These are phyloP conservation scores for Pichia paraexigua DNA, from an alignment of 805 yeast species.

Conservation along the genomic window DNA sequence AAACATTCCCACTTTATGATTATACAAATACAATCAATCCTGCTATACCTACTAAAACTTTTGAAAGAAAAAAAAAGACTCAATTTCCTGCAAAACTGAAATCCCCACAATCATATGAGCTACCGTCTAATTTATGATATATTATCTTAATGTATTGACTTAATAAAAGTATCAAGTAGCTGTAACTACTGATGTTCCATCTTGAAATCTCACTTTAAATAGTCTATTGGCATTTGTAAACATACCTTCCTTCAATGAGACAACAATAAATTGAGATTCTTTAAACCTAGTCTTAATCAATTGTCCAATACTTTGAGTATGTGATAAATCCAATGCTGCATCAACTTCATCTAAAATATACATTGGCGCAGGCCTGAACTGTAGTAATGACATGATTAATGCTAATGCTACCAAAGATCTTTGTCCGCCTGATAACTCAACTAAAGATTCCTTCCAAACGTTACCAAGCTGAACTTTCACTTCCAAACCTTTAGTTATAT, in stretches of 20 bases:
- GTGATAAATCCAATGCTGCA: conserved; percentile 95
- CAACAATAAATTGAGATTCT: conserved; percentile 95
- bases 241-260: conserved; percentile 96
- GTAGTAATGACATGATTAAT: conserved; percentile 81
- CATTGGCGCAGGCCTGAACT: conserved; percentile 98
- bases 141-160: too few relatives aligned
- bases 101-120: not conserved
- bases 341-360: conserved; percentile 96
- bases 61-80: not conserved
- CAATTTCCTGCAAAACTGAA: not conserved
- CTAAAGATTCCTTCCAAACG: conserved; percentile 93
- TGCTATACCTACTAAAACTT: not conserved
- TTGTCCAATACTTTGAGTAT: conserved; percentile 96
- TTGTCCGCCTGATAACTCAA: conserved; percentile 96
- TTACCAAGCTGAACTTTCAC: conserved; percentile 84
- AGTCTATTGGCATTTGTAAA: conserved; percentile 94
- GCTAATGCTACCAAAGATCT: conserved; percentile 90
- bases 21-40: not conserved
- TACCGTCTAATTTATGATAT: not conserved
- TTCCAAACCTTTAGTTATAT: conserved; percentile 83
- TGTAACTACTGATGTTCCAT: conserved; percentile 90
- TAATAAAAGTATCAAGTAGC: conserved; percentile 37
- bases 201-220: conserved; percentile 89
- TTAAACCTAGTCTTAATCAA: conserved; percentile 89
- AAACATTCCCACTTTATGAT: not conserved